Evolutionary conservation across 1,284 basidiomycete species (phyloP).

Genomic region (Earliella scabrosa): DNA sequence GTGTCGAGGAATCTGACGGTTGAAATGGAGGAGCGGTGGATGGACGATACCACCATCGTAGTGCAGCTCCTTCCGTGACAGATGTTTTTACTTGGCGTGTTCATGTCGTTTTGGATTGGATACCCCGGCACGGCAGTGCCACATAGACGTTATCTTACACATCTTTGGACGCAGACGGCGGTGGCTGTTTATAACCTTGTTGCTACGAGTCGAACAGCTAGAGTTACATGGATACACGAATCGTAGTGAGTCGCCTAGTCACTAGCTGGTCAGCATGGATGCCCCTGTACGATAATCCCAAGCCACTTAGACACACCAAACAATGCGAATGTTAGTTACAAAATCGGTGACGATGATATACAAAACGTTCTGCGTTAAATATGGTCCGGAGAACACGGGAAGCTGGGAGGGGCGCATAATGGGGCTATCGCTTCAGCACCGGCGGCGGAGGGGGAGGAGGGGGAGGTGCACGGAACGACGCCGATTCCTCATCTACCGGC

Average conservation of each 20-base stretch:
- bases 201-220: not conserved
- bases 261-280: constrained; percentile 8
- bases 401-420: not conserved
- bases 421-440: constrained; percentile 25
- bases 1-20: constrained; percentile 64
- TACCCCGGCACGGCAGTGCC: not conserved
- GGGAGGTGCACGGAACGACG: constrained; percentile 15
- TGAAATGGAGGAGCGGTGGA: constrained; percentile 67
- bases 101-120: not conserved
- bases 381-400: not conserved
- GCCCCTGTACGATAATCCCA: constrained; percentile 13
- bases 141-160: not conserved
- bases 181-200: not conserved
- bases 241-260: constrained; percentile 1
- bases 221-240: constrained; percentile 7
- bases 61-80: constrained; percentile 41
- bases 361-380: not conserved
- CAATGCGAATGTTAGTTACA: not conserved
- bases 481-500: constrained; percentile 28
- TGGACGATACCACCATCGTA: constrained; percentile 72
- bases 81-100: not conserved
- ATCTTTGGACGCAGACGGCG: not conserved
- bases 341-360: not conserved
- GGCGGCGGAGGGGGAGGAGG: constrained; percentile 13
- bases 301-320: constrained; percentile 6